Evolutionary conservation across 495 filamentous ascomycete species (phyloP), one percentile per base, ranked within the genome.

Genomic region (Penicillium waksmanii): DNA sequence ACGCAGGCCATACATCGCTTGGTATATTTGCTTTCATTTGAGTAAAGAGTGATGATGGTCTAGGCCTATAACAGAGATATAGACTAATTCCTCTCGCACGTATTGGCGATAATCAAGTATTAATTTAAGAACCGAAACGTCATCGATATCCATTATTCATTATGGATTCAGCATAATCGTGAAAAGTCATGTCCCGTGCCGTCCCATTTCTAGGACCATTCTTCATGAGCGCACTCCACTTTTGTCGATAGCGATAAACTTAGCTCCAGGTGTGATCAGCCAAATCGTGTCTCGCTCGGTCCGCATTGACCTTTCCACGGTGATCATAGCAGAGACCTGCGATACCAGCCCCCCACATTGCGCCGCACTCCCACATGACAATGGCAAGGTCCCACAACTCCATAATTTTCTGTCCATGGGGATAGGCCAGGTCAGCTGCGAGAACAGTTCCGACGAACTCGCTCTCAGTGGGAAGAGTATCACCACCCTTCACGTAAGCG

Each of bases 381-480:
- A 60, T 60, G 17, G 58, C 52, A 19, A 60, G 58, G 34, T 55
- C 58, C 58, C 58, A 60, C 8, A 60, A 34, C 23, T 60, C 58
- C 34, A 55, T 17, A 15, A 60, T 55, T 34, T 60, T 60, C 46
- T 60, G 52, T 1, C 51, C 58, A 6, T 60, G 51, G 8, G 58
- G 58, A 21, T 60, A 60, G 21, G 58, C 58, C 35, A 55, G 4
- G 43, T 60, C 44, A 35, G 58, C 58, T 42, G 58, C 35, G 18
- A 60, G 58, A 9, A 60, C 58, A 4, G 13, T 43, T 34, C 58
- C 58, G 18, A 60, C 58, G 5, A 27, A 60, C 15, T 60, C 52
- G 31, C 38, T 60, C 43, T 60, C 52, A n/a, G 58, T 2, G 18
- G 58, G 58, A 5, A 60, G 36, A 43, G 13, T 42, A 25, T 60